Base-by-base conservation (phyloP, 192 early-diverging fungal genomes). In the Coemansia sp. region DNA sequence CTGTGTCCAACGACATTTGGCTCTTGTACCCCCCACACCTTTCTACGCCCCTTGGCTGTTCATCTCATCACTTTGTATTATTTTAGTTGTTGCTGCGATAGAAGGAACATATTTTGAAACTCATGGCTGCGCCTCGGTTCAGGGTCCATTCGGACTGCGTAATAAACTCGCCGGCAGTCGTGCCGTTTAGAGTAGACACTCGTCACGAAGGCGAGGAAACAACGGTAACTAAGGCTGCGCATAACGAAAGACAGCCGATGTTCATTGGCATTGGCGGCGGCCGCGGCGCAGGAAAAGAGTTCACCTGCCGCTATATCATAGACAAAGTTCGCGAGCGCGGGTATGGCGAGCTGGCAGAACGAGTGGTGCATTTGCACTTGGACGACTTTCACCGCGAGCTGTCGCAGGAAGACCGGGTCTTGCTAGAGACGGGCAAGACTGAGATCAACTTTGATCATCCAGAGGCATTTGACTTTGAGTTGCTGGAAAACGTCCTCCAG, bases 391-490 rank as follows among this genome's bases (percentile, higher is more conserved):
- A 90, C 64, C 85, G 73, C 36, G 87, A 88, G 57, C 77, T 90
- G 27, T 68, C 77, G 9, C 66, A 75, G 9, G 81, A 85, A 31
- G 90, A 92, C 39, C 78, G 79, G 7, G 75, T 60, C 51, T 64
- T 85, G 42, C 75, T 81, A 7, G 80, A 80, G 15, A 60, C 60
- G 27, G 88, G 87, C 38, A 67, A 78, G 27, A 60, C 68, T n/a
- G 80, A 61, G 36, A 75, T 89, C 68, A 88, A 89, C 70, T 81
- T 88, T 68, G 91, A 92, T 63, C 91, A 90, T 59, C 89, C 91
- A 70, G 87, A 89, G 76, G 89, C 90, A 4, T 89, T 92, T 66
- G 93, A 96, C 68, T 94, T 92, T 84, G 86, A 80, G 19, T 68
- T 90, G 19, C 76, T 96, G 37, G 85, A 85, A 15, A 23, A 51